A percentile compares a stretch with the other conserved stretches of the same genome.
These are phyloP conservation scores for Komagataella ulmi DNA, from an alignment of 805 yeast genomes.

Conservation along the genomic window DNA sequence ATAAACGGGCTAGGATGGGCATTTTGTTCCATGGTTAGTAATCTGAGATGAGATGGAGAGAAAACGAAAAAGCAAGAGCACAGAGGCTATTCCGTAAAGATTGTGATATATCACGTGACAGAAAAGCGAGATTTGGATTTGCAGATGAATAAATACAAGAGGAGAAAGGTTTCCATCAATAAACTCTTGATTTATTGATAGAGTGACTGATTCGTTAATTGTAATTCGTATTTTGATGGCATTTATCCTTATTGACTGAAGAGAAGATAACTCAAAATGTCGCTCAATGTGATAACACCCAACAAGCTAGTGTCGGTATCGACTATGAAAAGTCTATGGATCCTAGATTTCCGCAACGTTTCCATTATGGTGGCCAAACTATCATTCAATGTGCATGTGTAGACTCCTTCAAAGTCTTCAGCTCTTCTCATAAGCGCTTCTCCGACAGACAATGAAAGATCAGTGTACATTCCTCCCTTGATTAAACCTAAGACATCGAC, in stretches of 20 bases:
- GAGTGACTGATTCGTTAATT: neutral
- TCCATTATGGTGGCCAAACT: constrained; percentile 82
- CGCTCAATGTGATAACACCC: constrained; percentile 86
- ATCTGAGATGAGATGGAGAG: neutral
- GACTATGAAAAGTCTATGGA: constrained; percentile 86
- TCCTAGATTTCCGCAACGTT: constrained; percentile 79
- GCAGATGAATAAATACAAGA: neutral
- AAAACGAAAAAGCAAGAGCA: neutral
- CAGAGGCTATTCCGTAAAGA: neutral
- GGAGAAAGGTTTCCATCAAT: neutral
- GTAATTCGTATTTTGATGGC: neutral
- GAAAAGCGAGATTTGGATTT: neutral
- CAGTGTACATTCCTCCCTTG: constrained; percentile 89
- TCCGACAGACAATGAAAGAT: constrained; percentile 82
- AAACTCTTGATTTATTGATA: neutral
- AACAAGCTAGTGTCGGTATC: constrained; percentile 66
- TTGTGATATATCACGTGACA: neutral
- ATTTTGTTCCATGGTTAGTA: neutral
- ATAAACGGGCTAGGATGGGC: constrained; percentile 1
- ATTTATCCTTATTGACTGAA: constrained; percentile 24
- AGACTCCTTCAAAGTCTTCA: constrained; percentile 95
- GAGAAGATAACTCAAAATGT: constrained; percentile 72
- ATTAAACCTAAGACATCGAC: constrained; percentile 87
- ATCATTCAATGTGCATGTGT: constrained; percentile 85
- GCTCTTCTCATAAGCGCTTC: constrained; percentile 90